Evolutionary conservation across 2,329 filamentous ascomycete genomes (phyloP).

Genomic region (Lasiodiplodia citricola): DNA sequence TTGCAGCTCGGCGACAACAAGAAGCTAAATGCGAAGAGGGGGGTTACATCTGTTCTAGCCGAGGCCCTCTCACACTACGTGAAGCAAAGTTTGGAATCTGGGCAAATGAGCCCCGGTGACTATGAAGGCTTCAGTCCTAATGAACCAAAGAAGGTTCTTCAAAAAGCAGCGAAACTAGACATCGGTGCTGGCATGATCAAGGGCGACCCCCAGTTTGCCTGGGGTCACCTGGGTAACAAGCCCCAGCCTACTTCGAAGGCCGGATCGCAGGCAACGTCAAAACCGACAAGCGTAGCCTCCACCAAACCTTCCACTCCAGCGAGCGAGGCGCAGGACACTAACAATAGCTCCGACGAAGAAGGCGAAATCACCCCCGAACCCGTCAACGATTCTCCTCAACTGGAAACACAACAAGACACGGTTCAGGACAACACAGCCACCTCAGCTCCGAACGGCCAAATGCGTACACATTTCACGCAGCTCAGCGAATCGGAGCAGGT

Average conservation of each 20-base stretch:
- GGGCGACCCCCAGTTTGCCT: neutral
- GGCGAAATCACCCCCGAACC: conserved; percentile 6
- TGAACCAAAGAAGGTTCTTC: neutral
- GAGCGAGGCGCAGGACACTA: neutral
- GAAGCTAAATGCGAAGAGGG: neutral
- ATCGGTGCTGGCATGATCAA: neutral
- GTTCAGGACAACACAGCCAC: neutral
- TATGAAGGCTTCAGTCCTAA: conserved; percentile 18
- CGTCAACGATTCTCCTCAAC: neutral
- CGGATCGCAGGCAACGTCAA: neutral
- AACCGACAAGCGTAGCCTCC: neutral
- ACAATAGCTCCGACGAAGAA: conserved; percentile 9
- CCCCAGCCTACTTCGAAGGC: neutral
- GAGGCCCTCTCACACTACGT: neutral
- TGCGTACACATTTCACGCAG: conserved; percentile 4
- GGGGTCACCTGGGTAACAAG: neutral
- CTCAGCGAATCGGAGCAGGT: conserved; percentile 29
- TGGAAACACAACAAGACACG: neutral
- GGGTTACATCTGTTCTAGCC: neutral
- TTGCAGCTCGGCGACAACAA: conserved; percentile 5
- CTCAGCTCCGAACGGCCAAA: neutral
- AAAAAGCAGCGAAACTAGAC: neutral
- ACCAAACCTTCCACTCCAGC: neutral
- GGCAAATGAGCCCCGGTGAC: neutral
- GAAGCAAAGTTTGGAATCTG: neutral